Percentiles rank a stretch among this genome's conserved stretches.
Conservation (phyloP, 495 filamentous ascomycete genomes). For the Chaetomium cochliodes region DNA sequence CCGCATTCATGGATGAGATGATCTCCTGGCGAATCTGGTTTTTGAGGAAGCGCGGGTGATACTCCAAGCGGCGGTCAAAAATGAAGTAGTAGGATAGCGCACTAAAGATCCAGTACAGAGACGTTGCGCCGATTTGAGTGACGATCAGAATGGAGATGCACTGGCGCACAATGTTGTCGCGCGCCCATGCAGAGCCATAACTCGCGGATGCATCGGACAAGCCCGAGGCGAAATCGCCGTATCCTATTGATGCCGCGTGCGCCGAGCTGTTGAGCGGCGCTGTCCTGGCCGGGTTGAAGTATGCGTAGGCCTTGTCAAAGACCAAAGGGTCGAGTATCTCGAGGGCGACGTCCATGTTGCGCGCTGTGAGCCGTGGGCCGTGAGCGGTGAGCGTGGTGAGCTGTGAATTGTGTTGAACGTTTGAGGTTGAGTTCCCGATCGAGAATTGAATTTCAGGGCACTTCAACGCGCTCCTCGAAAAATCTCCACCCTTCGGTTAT, state of each 20-base stretch:
- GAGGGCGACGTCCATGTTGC: constrained; percentile 24
- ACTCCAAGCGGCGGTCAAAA: constrained; percentile 29
- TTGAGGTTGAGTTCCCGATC: constrained; percentile 4
- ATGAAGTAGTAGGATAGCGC: constrained; percentile 28
- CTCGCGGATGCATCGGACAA: constrained; percentile 13
- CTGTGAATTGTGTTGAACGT: not conserved
- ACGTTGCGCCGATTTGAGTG: constrained; percentile 25
- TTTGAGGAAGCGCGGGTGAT: constrained; percentile 29
- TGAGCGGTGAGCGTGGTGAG: too few species aligned
- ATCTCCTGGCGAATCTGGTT: constrained; percentile 30
- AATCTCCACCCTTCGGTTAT: not conserved
- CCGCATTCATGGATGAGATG: constrained; percentile 23
- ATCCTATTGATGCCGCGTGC: not conserved
- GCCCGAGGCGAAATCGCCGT: not conserved
- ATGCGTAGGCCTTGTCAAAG: constrained; percentile 28
- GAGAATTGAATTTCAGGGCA: not conserved
- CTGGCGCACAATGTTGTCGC: constrained; percentile 29
- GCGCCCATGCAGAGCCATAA: constrained; percentile 23
- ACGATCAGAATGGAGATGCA: constrained; percentile 25
- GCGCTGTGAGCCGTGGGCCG: not conserved
- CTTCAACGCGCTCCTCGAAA: not conserved
- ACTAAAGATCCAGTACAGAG: constrained; percentile 28
- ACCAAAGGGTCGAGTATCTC: constrained; percentile 27
- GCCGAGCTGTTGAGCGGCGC: constrained; percentile 12
- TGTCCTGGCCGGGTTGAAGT: constrained; percentile 21